Percentiles rank a stretch among this genome's conserved stretches.
Evolutionary conservation across 2,329 filamentous ascomycete genomes (phyloP).

Genomic region (Aspergillus chevalieri): DNA sequence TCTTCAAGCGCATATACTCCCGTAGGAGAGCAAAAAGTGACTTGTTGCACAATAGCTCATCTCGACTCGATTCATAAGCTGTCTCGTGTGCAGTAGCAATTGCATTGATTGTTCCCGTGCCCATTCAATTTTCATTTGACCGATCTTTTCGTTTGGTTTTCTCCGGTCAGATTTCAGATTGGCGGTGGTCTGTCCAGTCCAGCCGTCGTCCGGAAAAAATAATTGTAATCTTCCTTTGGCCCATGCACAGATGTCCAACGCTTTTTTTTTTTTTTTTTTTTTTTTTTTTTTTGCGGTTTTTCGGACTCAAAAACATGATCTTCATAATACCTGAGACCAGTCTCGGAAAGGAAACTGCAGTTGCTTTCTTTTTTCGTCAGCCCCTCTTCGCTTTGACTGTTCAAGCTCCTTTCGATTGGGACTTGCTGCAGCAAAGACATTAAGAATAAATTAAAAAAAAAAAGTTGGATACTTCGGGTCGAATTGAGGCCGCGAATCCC

Average conservation of each 20-base stretch:
- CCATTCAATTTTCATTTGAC: slow-evolving; percentile 12
- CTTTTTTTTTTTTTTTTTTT: slow-evolving; percentile 10
- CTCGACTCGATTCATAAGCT: no score
- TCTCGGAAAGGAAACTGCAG: slow-evolving; percentile 4
- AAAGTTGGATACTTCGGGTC: background rate
- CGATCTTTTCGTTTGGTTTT: slow-evolving; percentile 7
- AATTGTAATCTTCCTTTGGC: slow-evolving; percentile 12
- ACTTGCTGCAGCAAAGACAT: background rate
- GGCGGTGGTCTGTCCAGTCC: slow-evolving; percentile 5
- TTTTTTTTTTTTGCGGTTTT: slow-evolving; percentile 6
- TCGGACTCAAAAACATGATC: no score
- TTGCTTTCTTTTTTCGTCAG: slow-evolving; percentile 12
- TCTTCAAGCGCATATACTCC: no score
- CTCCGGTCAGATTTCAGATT: slow-evolving; percentile 11
- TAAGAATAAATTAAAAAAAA: background rate
- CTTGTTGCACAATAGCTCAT: no score
- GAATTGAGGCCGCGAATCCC: background rate
- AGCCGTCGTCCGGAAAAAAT: background rate
- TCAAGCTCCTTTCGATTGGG: background rate
- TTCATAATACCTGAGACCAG: no score
- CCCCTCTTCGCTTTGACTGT: slow-evolving; percentile 2
- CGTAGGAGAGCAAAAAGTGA: no score
- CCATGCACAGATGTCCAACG: slow-evolving; percentile 32
- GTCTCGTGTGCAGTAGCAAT: no score
- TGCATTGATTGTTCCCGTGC: background rate